Evolutionary conservation across 2,329 filamentous ascomycete species (phyloP).

Genomic region (Emydomyces testavorans): DNA sequence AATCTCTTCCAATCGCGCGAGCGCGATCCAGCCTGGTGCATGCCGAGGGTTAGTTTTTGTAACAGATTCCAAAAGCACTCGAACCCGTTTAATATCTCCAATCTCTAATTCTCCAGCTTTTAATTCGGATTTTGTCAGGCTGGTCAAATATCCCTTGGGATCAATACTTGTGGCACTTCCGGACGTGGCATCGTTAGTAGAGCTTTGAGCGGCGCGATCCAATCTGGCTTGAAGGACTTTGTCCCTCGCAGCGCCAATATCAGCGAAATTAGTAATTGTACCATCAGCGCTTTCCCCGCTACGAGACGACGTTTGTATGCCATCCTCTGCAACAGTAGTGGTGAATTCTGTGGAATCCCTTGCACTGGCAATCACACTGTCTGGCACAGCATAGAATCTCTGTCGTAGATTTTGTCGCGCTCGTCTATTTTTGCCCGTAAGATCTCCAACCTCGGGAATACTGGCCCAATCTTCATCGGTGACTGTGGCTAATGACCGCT

Average conservation of each 20-base stretch:
- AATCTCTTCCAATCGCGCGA: constrained; percentile 80
- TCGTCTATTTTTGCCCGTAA: constrained; percentile 86
- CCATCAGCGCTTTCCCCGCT: constrained; percentile 52
- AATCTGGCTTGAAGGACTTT: constrained; percentile 91
- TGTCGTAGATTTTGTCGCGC: constrained; percentile 71
- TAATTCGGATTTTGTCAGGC: constrained; percentile 67
- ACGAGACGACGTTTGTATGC: constrained; percentile 39
- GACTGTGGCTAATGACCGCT: constrained; percentile 75
- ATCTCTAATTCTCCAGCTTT: constrained; percentile 72
- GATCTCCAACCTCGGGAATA: constrained; percentile 87
- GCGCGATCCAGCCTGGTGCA: constrained; percentile 89
- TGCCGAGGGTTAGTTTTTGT: constrained; percentile 95
- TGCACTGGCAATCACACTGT: constrained; percentile 84
- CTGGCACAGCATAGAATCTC: constrained; percentile 89
- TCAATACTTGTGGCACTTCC: constrained; percentile 88
- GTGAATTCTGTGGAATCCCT: constrained; percentile 70
- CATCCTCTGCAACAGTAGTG: constrained; percentile 78
- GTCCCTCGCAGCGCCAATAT: constrained; percentile 90
- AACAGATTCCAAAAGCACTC: constrained; percentile 86
- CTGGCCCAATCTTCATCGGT: constrained; percentile 95
- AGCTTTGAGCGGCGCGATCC: constrained; percentile 70
- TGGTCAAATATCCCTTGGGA: constrained; percentile 90
- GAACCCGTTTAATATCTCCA: constrained; percentile 87
- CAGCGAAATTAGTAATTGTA: constrained; percentile 94
- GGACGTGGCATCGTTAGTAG: constrained; percentile 54